Conservation (phyloP, 2,329 filamentous ascomycete species). For the Diaporthe amygdali region DNA sequence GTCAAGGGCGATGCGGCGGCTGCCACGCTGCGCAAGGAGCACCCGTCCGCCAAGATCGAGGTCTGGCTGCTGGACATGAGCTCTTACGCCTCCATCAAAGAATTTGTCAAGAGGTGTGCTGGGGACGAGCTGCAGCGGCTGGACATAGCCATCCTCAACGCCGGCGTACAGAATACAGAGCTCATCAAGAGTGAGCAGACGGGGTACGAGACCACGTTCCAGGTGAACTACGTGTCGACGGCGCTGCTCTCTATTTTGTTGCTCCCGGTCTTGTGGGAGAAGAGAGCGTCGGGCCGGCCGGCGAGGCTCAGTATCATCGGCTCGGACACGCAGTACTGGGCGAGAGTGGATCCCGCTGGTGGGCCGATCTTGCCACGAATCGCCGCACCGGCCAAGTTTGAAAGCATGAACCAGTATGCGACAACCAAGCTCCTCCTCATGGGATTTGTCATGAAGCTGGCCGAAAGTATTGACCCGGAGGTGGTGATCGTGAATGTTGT, state of each 20-base stretch:
- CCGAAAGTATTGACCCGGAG: conserved; percentile 37
- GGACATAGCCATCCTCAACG: conserved; percentile 12
- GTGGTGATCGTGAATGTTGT: conserved; percentile 43
- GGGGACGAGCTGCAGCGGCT: neutral
- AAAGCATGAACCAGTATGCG: neutral
- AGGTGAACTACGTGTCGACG: conserved; percentile 12
- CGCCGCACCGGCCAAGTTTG: neutral
- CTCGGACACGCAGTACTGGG: neutral
- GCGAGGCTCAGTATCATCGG: neutral
- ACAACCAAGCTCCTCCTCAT: neutral
- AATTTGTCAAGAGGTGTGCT: neutral
- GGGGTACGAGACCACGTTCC: neutral
- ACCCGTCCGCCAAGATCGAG: conserved; percentile 2
- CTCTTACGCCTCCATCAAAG: neutral
- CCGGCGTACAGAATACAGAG: neutral
- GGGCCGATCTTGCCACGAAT: neutral
- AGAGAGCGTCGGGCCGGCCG: neutral
- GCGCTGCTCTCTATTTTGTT: neutral
- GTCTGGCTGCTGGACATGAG: conserved; percentile 19
- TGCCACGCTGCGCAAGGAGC: conserved; percentile 11
- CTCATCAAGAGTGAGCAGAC: neutral
- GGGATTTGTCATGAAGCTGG: conserved; percentile 36
- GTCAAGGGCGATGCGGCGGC: conserved; percentile 23
- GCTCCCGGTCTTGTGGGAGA: neutral
- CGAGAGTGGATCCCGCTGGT: neutral